Percentiles rank a stretch among this genome's conserved stretches.
Evolutionary conservation across 2,329 filamentous ascomycete genomes (phyloP).

Genomic region (Pestalotiopsis sp.): DNA sequence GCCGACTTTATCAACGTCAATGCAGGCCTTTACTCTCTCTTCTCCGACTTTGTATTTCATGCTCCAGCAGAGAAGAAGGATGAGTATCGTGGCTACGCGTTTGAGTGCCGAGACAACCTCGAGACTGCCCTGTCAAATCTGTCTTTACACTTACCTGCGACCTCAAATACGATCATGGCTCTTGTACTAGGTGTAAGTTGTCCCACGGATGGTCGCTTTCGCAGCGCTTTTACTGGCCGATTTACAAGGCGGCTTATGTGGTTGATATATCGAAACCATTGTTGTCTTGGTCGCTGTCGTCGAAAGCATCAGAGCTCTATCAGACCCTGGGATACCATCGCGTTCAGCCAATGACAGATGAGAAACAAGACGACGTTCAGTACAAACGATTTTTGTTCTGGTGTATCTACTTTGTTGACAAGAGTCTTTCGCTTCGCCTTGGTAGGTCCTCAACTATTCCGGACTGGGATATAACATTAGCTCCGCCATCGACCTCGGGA

Average conservation of each 20-base stretch:
- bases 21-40: constrained; percentile 49
- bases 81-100: constrained; percentile 35
- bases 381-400: constrained; percentile 42
- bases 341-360: constrained; percentile 31
- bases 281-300: constrained; percentile 63
- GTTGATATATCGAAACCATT: constrained; percentile 63
- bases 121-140: constrained; percentile 52
- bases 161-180: constrained; percentile 55
- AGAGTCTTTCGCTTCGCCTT: constrained; percentile 56
- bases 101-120: constrained; percentile 47
- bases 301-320: constrained; percentile 59
- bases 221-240: background rate
- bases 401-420: constrained; percentile 57
- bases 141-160: constrained; percentile 57
- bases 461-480: constrained; percentile 59
- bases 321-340: constrained; percentile 64
- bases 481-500: background rate
- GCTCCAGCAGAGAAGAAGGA: constrained; percentile 42
- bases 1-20: constrained; percentile 50
- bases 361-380: constrained; percentile 26
- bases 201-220: background rate
- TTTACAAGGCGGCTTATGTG: constrained; percentile 56
- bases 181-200: constrained; percentile 53
- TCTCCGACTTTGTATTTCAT: constrained; percentile 20
- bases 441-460: constrained; percentile 59